A percentile compares a stretch with the other conserved stretches of the same genome.
Conservation (phyloP, 2,329 filamentous ascomycete genomes). For the Fusarium sp. region DNA sequence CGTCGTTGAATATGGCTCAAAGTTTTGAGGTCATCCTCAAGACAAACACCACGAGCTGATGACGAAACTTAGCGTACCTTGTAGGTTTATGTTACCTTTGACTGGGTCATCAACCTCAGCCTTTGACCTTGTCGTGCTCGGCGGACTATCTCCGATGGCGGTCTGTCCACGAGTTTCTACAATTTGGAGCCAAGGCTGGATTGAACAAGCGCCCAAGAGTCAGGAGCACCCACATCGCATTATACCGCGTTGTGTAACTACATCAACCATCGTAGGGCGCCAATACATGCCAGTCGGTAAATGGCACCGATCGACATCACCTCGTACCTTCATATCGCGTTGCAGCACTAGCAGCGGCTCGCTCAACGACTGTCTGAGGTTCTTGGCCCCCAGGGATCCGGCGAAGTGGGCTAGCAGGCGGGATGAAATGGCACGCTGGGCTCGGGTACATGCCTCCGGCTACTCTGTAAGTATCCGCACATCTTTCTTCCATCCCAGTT, state of each 20-base stretch:
- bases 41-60: slow-evolving; percentile 12
- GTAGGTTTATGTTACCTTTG: slow-evolving; percentile 3
- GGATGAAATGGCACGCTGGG: slow-evolving; percentile 2
- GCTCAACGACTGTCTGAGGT: slow-evolving; percentile 1
- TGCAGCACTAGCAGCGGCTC: slow-evolving; percentile 3
- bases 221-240: slow-evolving; percentile 4
- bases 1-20: slow-evolving; percentile 32
- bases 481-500: not conserved
- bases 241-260: not conserved
- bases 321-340: slow-evolving; percentile 8
- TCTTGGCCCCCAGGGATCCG: slow-evolving; percentile 7
- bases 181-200: not conserved
- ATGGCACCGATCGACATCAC: slow-evolving; percentile 6
- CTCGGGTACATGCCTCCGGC: not conserved
- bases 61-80: slow-evolving; percentile 21
- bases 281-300: slow-evolving; percentile 6
- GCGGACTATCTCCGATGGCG: slow-evolving; percentile 20
- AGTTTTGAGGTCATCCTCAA: slow-evolving; percentile 28
- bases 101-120: slow-evolving; percentile 15
- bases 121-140: slow-evolving; percentile 18
- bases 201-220: slow-evolving; percentile 14
- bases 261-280: not conserved
- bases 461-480: not conserved
- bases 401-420: slow-evolving; percentile 5
- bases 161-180: slow-evolving; percentile 7